phyloP scores from a whole-genome alignment of 1,139 yeast species.

The Saccharomyces hybrid region DNA sequence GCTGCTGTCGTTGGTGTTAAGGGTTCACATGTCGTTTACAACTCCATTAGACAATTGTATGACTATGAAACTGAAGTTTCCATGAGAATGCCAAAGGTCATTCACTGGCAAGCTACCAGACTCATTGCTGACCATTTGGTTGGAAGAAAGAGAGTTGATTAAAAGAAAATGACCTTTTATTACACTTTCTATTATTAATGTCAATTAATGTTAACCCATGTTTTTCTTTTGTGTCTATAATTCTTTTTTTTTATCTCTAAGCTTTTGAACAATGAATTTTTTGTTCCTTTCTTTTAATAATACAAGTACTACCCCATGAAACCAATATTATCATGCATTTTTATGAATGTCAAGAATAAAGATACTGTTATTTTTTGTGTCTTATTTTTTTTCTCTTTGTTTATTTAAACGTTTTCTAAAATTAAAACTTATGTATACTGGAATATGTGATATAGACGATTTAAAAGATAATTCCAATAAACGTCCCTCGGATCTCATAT shows the following conservation, averaged over 20 bases:
- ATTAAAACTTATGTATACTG: conserved; percentile 1
- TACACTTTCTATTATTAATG: background rate
- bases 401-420: background rate
- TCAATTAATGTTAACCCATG: background rate
- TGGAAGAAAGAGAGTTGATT: conserved; percentile 48
- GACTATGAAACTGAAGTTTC: conserved; percentile 77
- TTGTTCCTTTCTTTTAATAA: background rate
- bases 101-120: conserved; percentile 73
- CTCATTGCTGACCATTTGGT: conserved; percentile 79
- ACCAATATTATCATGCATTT: background rate
- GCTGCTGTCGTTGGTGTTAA: conserved; percentile 86
- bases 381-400: background rate
- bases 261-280: conserved; percentile 1
- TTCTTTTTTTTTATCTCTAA: conserved; percentile 3
- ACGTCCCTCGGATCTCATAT: conserved; percentile 2
- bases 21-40: conserved; percentile 68
- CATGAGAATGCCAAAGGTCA: conserved; percentile 80
- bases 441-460: conserved; percentile 10
- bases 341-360: background rate
- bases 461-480: conserved; percentile 4
- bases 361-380: background rate
- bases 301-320: conserved; percentile 1
- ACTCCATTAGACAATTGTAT: conserved; percentile 66
- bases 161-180: conserved; percentile 4
- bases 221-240: conserved; percentile 1